phyloP scores from a whole-genome alignment of 176 grass and related monocot species.

The Pontederia crassipes region DNA sequence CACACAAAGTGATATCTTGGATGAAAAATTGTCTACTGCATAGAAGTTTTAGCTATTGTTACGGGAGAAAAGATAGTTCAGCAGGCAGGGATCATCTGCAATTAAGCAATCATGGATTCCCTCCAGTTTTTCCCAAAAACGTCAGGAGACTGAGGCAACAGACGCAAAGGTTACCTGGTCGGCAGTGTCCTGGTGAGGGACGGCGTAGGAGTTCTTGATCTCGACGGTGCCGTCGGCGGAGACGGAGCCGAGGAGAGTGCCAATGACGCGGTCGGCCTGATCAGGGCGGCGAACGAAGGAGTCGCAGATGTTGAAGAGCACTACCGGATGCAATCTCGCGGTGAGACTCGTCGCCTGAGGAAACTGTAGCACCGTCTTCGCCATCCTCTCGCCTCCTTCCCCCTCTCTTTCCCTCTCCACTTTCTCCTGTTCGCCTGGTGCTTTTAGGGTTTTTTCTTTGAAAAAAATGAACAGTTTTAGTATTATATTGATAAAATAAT shows the following conservation, averaged over 20 bases:
- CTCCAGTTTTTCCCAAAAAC: background rate
- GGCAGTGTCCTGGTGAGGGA: conserved; percentile 84
- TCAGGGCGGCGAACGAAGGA: conserved; percentile 79
- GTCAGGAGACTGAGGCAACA: background rate
- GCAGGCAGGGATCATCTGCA: no score
- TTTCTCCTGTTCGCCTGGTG: no score
- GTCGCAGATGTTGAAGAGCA: conserved; percentile 88
- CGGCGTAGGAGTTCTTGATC: conserved; percentile 86
- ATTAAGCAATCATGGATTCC: background rate
- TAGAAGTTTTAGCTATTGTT: no score
- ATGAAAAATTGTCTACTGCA: no score
- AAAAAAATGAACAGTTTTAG: no score
- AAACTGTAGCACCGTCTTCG: conserved; percentile 35
- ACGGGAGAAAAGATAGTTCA: no score
- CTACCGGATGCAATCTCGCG: conserved; percentile 58
- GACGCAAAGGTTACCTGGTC: conserved; percentile 47
- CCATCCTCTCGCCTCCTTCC: no score
- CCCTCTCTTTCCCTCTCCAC: no score
- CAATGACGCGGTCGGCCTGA: conserved; percentile 86
- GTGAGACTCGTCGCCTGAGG: conserved; percentile 20
- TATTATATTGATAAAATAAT: no score
- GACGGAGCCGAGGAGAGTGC: conserved; percentile 87
- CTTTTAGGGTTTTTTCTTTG: no score
- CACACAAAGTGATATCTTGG: no score
- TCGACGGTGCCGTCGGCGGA: conserved; percentile 75